Conservation (phyloP, 78 protist genomes). For the Salpingoeca rosetta region DNA sequence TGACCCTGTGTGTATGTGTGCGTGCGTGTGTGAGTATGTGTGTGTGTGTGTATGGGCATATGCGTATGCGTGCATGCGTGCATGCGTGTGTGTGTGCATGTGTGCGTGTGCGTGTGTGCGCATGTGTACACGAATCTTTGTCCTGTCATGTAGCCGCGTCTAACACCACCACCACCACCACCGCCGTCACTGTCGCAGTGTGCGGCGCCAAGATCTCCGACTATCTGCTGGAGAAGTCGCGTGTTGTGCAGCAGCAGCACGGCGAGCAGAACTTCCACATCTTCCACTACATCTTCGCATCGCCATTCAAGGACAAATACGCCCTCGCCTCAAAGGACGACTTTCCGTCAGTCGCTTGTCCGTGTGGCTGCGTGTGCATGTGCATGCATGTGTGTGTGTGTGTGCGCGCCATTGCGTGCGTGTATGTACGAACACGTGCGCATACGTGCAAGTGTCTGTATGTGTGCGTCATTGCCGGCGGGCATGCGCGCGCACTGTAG, state of each 20-base stretch:
- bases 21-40: too few species aligned
- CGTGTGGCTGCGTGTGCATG: too few species aligned
- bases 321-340: too few species aligned
- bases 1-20: too few species aligned
- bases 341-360: too few species aligned
- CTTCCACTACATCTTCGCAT: constrained; percentile 34
- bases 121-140: background rate
- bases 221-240: constrained; percentile 54
- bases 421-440: too few species aligned
- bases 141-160: background rate
- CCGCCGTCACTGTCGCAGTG: background rate
- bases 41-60: too few species aligned
- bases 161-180: too few species aligned
- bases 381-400: background rate
- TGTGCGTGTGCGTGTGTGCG: background rate
- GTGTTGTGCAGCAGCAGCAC: constrained; percentile 19
- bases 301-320: too few species aligned
- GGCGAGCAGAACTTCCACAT: constrained; percentile 61
- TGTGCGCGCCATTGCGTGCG: too few species aligned
- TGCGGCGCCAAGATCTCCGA: constrained; percentile 79
- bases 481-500: too few species aligned
- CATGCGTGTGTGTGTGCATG: constrained; percentile 10
- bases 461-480: constrained; percentile 7
- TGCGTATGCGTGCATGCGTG: constrained; percentile 15
- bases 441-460: background rate